Evolutionary conservation across 306 rosid genomes (phyloP).

Genomic region (Rosa persica): DNA sequence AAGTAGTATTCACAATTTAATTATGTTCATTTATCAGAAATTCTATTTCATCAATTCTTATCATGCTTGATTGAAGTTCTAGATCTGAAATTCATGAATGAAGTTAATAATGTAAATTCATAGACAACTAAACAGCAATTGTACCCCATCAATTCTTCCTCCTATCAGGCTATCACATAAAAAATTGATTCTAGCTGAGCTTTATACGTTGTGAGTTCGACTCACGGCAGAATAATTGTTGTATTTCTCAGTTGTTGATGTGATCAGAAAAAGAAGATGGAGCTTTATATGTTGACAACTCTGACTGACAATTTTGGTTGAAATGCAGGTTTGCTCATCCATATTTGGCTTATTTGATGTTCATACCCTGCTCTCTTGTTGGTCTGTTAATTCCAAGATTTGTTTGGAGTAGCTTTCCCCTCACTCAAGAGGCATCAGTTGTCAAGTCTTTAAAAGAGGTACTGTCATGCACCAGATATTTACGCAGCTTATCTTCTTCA

Average conservation of each 20-base stretch:
- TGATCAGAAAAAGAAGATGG: background rate
- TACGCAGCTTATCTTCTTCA: background rate
- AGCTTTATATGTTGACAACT: background rate
- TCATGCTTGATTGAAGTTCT: constrained; percentile 16
- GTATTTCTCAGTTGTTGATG: background rate
- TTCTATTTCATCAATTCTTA: constrained; percentile 8
- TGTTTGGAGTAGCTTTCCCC: constrained; percentile 61
- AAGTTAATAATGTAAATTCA: constrained; percentile 3
- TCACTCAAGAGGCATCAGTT: constrained; percentile 60
- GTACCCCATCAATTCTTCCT: background rate
- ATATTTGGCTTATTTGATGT: constrained; percentile 89
- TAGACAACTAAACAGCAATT: background rate
- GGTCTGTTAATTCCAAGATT: constrained; percentile 82
- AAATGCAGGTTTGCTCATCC: constrained; percentile 89
- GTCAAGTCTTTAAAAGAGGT: constrained; percentile 70
- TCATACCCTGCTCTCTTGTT: constrained; percentile 70
- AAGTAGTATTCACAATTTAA: background rate
- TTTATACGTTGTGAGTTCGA: background rate
- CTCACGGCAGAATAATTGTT: background rate
- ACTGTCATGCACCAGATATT: constrained; percentile 6
- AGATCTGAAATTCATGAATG: background rate
- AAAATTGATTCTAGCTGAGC: constrained; percentile 1
- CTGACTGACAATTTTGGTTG: constrained; percentile 30
- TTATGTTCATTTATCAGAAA: constrained; percentile 5
- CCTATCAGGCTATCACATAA: background rate